phyloP scores from a whole-genome alignment of 2,329 filamentous ascomycete species.

The Diaporthe vaccinii region DNA sequence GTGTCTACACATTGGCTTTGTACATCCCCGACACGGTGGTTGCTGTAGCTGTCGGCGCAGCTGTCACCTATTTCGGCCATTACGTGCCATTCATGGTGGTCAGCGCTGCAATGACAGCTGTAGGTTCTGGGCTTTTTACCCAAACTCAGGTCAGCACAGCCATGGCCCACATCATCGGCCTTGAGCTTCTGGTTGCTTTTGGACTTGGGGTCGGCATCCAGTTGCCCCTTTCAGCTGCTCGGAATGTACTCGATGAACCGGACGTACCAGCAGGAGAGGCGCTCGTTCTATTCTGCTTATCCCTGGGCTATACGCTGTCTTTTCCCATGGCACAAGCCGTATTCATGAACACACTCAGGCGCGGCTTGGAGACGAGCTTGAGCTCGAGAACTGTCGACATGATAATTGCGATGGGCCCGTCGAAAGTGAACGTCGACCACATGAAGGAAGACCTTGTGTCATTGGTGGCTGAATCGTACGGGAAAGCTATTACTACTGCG shows the following conservation, averaged over 20 bases:
- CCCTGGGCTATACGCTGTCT: background rate
- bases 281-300: background rate
- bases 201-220: background rate
- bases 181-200: background rate
- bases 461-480: background rate
- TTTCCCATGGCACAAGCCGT: slow-evolving; percentile 4
- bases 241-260: background rate
- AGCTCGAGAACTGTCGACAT: background rate
- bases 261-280: slow-evolving; percentile 3
- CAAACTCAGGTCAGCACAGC: background rate
- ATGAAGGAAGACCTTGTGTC: background rate
- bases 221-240: slow-evolving; percentile 4
- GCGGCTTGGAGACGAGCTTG: background rate
- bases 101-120: background rate
- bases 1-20: background rate
- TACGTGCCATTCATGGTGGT: slow-evolving; percentile 14
- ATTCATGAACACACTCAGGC: slow-evolving; percentile 9
- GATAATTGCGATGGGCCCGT: background rate
- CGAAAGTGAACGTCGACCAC: background rate
- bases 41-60: background rate
- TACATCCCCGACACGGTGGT: background rate
- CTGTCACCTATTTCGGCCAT: background rate
- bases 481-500: background rate
- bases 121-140: background rate
- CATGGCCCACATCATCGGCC: background rate